Evolutionary conservation across 768 basidiomycete genomes (phyloP).

Genomic region (Podaxis sp.): DNA sequence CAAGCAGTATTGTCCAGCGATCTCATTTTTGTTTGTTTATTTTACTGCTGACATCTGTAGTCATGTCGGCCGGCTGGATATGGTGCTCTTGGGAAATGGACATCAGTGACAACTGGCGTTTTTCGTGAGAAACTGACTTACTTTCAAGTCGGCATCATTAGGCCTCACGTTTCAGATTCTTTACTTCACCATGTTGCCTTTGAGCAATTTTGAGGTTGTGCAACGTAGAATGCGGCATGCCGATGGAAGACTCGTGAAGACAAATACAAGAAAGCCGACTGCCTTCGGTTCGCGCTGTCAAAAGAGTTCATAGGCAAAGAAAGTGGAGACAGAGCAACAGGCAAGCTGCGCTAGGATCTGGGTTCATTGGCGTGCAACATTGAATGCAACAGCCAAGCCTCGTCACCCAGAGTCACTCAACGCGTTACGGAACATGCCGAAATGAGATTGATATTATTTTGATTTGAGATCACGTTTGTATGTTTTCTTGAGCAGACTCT

Average conservation of each 20-base stretch:
- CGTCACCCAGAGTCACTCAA: neutral
- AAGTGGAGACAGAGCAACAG: neutral
- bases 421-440: slow-evolving; percentile 6
- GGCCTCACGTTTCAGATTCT: slow-evolving; percentile 8
- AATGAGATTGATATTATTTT: neutral
- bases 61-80: neutral
- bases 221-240: neutral
- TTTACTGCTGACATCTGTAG: neutral
- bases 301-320: neutral
- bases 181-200: neutral
- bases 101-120: neutral
- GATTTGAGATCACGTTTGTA: neutral
- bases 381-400: neutral
- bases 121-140: neutral
- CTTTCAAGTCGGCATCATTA: slow-evolving; percentile 7
- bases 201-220: neutral
- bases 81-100: neutral
- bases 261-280: neutral
- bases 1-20: neutral
- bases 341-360: slow-evolving; percentile 1
- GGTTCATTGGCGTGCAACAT: neutral
- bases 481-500: slow-evolving; percentile 1
- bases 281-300: neutral
- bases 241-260: neutral
- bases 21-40: slow-evolving; percentile 6